Conservation (phyloP, 169 alveolate species). For the Plasmodium coatneyi region DNA sequence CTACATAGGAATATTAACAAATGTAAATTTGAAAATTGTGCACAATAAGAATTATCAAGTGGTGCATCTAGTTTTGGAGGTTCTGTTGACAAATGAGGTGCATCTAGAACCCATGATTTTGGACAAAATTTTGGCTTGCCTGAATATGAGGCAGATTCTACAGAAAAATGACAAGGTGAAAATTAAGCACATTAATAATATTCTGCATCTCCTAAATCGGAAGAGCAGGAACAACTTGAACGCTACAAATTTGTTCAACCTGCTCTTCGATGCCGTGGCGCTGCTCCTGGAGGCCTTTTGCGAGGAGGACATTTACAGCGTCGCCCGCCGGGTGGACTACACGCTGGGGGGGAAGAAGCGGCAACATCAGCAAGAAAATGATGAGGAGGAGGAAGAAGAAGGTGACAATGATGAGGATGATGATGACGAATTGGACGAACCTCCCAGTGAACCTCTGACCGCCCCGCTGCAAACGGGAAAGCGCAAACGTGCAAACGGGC, state of each 20-base stretch:
- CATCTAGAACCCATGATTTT: constrained; percentile 22
- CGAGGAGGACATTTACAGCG: constrained; percentile 8
- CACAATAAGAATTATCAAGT: constrained; percentile 38
- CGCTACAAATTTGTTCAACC: constrained; percentile 21
- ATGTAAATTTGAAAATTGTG: constrained; percentile 58
- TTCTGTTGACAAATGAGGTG: constrained; percentile 2
- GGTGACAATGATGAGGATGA: background rate
- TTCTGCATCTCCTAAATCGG: constrained; percentile 24
- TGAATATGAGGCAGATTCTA: constrained; percentile 38
- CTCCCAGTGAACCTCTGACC: background rate
- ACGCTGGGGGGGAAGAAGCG: constrained; percentile 1
- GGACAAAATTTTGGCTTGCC: constrained; percentile 6
- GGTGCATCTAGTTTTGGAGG: constrained; percentile 10
- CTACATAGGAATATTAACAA: constrained; percentile 36
- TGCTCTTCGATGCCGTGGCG: constrained; percentile 3
- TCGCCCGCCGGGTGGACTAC: background rate
- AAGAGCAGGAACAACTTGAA: constrained; percentile 6
- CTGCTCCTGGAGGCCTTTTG: constrained; percentile 11
- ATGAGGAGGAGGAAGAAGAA: background rate
- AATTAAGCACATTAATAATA: constrained; percentile 20
- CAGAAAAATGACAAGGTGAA: constrained; percentile 25
- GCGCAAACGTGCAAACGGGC: background rate
- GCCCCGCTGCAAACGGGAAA: background rate
- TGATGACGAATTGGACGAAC: background rate
- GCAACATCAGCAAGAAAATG: background rate